These are phyloP conservation scores for Claviceps humidiphila DNA, from an alignment of 2,329 filamentous ascomycete genomes.

Conservation along the genomic window DNA sequence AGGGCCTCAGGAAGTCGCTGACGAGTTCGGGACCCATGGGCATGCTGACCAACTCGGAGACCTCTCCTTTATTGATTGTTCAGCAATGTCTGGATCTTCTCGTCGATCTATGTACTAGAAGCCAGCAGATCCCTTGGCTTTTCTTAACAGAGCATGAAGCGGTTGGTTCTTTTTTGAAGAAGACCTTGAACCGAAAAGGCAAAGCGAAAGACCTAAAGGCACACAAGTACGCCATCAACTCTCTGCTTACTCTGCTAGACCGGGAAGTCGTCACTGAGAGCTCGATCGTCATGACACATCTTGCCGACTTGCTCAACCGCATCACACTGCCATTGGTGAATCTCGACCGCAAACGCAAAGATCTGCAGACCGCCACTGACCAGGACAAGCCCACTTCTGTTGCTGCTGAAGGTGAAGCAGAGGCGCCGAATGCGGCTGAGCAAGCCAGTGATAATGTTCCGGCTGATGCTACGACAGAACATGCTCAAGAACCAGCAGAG, in stretches of 20 bases:
- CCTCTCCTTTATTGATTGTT: conserved; percentile 87
- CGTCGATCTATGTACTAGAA: conserved; percentile 70
- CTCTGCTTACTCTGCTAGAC: conserved; percentile 74
- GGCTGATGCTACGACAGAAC: conserved; percentile 11
- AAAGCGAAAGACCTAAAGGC: conserved; percentile 78
- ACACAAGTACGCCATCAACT: conserved; percentile 83
- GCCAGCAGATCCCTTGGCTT: conserved; percentile 75
- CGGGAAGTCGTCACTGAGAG: conserved; percentile 95
- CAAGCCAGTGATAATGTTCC: conserved; percentile 7
- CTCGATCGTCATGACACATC: conserved; percentile 87
- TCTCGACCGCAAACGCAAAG: conserved; percentile 48
- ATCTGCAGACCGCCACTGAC: conserved; percentile 23
- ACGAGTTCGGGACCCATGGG: conserved; percentile 40
- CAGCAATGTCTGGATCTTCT: conserved; percentile 87
- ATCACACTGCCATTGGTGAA: conserved; percentile 78
- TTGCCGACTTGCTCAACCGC: conserved; percentile 74
- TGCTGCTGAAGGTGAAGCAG: conserved; percentile 14
- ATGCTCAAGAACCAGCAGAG: conserved; percentile 15
- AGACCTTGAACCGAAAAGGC: conserved; percentile 65
- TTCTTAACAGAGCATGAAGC: conserved; percentile 89
- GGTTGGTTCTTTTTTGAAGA: conserved; percentile 61
- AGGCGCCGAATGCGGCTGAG: conserved; percentile 17
- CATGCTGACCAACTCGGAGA: conserved; percentile 58
- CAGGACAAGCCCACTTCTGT: conserved; percentile 13
- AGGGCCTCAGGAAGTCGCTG: conserved; percentile 60